A percentile compares a stretch with the other conserved stretches of the same genome.
Evolutionary conservation across 352 stramenopile species (phyloP).

Genomic region (Pythium brassicae): DNA sequence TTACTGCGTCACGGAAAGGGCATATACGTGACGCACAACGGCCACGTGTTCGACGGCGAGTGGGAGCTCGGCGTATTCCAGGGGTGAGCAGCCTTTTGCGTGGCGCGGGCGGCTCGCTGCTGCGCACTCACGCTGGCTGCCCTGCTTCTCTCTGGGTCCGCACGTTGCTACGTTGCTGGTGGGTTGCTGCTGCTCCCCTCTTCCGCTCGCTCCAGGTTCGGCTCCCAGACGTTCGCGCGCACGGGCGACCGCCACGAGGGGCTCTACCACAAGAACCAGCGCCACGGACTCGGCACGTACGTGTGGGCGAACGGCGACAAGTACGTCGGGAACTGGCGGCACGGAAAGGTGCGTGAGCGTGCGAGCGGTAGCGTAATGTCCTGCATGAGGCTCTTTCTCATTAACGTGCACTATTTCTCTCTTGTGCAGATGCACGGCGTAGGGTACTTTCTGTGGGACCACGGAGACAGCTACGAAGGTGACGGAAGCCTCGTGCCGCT

Average conservation of each 20-base stretch:
- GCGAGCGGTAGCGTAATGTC: too few species aligned
- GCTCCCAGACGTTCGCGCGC: conserved; percentile 75
- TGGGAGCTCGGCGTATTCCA: conserved; percentile 82
- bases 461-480: conserved; percentile 79
- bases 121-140: not conserved
- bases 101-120: not conserved
- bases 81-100: conserved; percentile 37
- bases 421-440: conserved; percentile 60
- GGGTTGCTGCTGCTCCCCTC: not conserved
- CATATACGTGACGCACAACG: conserved; percentile 41
- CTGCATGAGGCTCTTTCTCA: too few species aligned
- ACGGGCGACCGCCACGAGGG: conserved; percentile 85
- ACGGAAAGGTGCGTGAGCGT: conserved; percentile 49
- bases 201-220: conserved; percentile 45
- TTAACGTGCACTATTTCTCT: not conserved
- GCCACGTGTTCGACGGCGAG: conserved; percentile 73
- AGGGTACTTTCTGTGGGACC: conserved; percentile 69
- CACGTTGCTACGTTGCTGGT: not conserved
- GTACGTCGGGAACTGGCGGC: conserved; percentile 81
- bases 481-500: conserved; percentile 2
- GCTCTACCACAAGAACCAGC: conserved; percentile 83
- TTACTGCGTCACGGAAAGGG: conserved; percentile 60
- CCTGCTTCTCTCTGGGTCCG: not conserved
- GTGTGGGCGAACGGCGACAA: conserved; percentile 89
- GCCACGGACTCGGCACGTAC: conserved; percentile 81